Conservation (phyloP, 2,329 filamentous ascomycete genomes). For the Zymoseptoria tritici region DNA sequence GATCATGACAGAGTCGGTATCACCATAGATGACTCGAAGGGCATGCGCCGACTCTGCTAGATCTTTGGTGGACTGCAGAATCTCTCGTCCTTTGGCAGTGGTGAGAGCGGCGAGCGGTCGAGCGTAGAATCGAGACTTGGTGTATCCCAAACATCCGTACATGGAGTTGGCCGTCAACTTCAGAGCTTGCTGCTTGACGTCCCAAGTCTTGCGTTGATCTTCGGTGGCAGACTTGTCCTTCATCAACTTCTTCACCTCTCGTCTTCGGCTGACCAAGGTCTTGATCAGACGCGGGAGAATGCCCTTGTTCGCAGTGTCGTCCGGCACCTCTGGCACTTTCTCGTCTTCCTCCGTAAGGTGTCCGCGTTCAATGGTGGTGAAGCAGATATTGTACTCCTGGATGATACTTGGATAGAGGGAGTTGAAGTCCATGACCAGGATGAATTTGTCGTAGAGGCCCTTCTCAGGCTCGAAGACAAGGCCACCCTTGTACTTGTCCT, state of each 20-base stretch:
- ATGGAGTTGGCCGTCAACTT: slow-evolving; percentile 99
- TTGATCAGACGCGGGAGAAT: slow-evolving; percentile 86
- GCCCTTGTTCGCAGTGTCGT: slow-evolving; percentile 64
- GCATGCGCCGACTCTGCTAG: slow-evolving; percentile 77
- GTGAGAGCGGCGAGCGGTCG: slow-evolving; percentile 90
- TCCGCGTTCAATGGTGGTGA: slow-evolving; percentile 85
- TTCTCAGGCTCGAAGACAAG: slow-evolving; percentile 97
- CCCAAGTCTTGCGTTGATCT: slow-evolving; percentile 88
- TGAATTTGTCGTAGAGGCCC: slow-evolving; percentile 94
- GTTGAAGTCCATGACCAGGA: slow-evolving; percentile 99
- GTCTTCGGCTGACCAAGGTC: slow-evolving; percentile 78
- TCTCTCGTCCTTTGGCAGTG: slow-evolving; percentile 95
- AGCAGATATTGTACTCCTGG: slow-evolving; percentile 99
- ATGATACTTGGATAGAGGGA: slow-evolving; percentile 98
- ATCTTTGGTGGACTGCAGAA: slow-evolving; percentile 90
- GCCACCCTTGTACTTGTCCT: slow-evolving; percentile 98
- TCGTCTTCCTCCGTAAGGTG: slow-evolving; percentile 73
- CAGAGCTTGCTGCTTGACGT: slow-evolving; percentile 93
- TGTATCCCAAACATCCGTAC: slow-evolving; percentile 97
- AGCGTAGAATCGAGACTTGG: slow-evolving; percentile 94
- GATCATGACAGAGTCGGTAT: slow-evolving; percentile 99
- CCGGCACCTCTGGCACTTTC: slow-evolving; percentile 77
- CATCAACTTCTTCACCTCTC: slow-evolving; percentile 94
- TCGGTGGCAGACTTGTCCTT: slow-evolving; percentile 80
- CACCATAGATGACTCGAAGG: slow-evolving; percentile 93